Evolutionary conservation across 176 grass and related monocot species (phyloP).

Genomic region (Olyra latifolia): DNA sequence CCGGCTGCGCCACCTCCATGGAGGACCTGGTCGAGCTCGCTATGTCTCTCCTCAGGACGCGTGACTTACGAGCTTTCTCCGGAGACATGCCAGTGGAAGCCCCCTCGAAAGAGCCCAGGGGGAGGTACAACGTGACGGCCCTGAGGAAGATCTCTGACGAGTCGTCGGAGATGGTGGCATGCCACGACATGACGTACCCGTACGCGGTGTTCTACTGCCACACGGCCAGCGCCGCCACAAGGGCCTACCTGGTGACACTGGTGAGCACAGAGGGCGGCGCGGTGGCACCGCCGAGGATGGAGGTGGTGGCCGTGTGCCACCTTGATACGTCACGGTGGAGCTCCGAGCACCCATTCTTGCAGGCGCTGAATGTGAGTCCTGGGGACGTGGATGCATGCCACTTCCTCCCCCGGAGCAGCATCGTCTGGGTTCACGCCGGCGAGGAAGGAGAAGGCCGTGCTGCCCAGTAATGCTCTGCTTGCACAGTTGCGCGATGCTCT

Average conservation of each 20-base stretch:
- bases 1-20: slow-evolving; percentile 29
- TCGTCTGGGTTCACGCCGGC: background rate
- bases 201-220: slow-evolving; percentile 46
- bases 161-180: background rate
- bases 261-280: background rate
- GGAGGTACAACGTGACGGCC: background rate
- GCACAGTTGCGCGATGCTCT: too few species aligned
- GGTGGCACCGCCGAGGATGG: background rate
- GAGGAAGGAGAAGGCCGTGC: background rate
- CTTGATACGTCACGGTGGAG: background rate
- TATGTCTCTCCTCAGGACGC: background rate
- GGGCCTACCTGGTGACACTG: slow-evolving; percentile 22
- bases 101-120: background rate
- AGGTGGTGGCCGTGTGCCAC: slow-evolving; percentile 27
- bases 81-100: background rate
- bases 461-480: background rate
- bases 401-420: slow-evolving; percentile 25
- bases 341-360: slow-evolving; percentile 18
- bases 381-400: slow-evolving; percentile 25
- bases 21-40: slow-evolving; percentile 31
- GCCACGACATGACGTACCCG: slow-evolving; percentile 17
- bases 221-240: background rate
- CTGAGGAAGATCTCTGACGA: background rate
- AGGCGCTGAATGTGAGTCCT: background rate
- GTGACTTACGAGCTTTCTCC: background rate